Percentiles rank a stretch among this genome's conserved stretches.
Conservation (phyloP, 148 eudicot genomes). For the Suaeda aralocaspica region DNA sequence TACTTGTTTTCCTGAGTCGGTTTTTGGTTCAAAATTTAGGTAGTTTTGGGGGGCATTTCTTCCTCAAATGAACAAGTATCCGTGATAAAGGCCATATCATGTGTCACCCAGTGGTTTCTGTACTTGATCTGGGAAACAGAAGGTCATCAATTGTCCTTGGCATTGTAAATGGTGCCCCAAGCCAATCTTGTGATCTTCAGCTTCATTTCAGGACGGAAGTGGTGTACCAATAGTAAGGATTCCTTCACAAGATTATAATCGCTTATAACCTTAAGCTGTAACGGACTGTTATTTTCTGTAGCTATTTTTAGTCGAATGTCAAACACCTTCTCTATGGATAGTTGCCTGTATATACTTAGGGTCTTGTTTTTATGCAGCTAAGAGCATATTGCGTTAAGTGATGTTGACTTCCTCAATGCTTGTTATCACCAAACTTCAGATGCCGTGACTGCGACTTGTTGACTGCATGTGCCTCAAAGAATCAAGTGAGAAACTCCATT, state of each 20-base stretch:
- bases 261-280: neutral
- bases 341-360: neutral
- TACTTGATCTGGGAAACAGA: slow-evolving; percentile 64
- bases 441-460: slow-evolving; percentile 89
- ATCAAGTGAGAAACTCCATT: slow-evolving; percentile 46
- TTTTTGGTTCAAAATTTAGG: slow-evolving; percentile 39
- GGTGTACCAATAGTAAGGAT: slow-evolving; percentile 48
- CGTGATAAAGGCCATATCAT: slow-evolving; percentile 72
- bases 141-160: slow-evolving; percentile 45
- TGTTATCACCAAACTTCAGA: slow-evolving; percentile 82
- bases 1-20: slow-evolving; percentile 15
- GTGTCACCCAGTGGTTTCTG: slow-evolving; percentile 65
- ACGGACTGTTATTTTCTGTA: neutral
- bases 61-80: slow-evolving; percentile 78
- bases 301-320: too few relatives aligned
- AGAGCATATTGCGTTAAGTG: slow-evolving; percentile 52
- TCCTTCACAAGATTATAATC: neutral
- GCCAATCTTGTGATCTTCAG: slow-evolving; percentile 67
- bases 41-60: slow-evolving; percentile 91
- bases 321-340: neutral
- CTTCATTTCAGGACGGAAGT: slow-evolving; percentile 61
- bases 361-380: slow-evolving; percentile 4
- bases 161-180: slow-evolving; percentile 40
- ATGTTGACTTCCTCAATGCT: slow-evolving; percentile 65
- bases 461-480: slow-evolving; percentile 73